These are phyloP conservation scores for Tulasnella sp. DNA, from an alignment of 768 basidiomycete genomes.

Conservation along the genomic window DNA sequence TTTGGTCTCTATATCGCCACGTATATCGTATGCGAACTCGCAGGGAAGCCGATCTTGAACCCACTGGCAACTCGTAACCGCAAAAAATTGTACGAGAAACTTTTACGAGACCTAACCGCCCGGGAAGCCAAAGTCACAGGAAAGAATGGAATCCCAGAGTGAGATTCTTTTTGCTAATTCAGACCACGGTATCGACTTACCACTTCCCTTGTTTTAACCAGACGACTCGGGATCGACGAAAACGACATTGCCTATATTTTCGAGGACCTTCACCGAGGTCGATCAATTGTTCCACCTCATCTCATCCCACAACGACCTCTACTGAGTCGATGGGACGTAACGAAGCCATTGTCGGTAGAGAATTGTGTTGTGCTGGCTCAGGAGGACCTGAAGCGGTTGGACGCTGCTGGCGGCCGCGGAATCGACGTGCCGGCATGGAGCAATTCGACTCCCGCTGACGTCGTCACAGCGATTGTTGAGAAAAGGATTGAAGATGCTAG, in stretches of 20 bases:
- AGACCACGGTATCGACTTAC: not conserved
- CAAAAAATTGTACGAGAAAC: slow-evolving; percentile 68
- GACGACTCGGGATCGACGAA: slow-evolving; percentile 67
- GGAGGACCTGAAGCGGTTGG: slow-evolving; percentile 41
- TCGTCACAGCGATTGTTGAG: slow-evolving; percentile 46
- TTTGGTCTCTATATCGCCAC: slow-evolving; percentile 88
- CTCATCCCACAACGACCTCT: slow-evolving; percentile 60
- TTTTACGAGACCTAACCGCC: slow-evolving; percentile 63
- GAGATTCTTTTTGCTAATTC: slow-evolving; percentile 7
- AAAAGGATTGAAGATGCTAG: slow-evolving; percentile 49
- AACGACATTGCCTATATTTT: slow-evolving; percentile 76
- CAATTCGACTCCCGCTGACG: slow-evolving; percentile 41
- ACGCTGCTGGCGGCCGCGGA: slow-evolving; percentile 17
- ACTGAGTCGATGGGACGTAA: slow-evolving; percentile 71
- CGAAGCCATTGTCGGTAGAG: slow-evolving; percentile 48
- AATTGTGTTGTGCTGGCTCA: slow-evolving; percentile 81
- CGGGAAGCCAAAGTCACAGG: slow-evolving; percentile 59
- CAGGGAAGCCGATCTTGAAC: slow-evolving; percentile 70
- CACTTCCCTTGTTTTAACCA: slow-evolving; percentile 21
- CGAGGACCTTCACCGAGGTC: slow-evolving; percentile 72
- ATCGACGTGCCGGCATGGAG: slow-evolving; percentile 25
- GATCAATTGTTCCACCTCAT: slow-evolving; percentile 69
- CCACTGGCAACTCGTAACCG: slow-evolving; percentile 80
- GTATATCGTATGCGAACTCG: slow-evolving; percentile 77
- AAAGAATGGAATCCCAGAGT: slow-evolving; percentile 41